Evolutionary conservation across 352 stramenopile species (phyloP).

Genomic region (Chrysophaeum taylorii): DNA sequence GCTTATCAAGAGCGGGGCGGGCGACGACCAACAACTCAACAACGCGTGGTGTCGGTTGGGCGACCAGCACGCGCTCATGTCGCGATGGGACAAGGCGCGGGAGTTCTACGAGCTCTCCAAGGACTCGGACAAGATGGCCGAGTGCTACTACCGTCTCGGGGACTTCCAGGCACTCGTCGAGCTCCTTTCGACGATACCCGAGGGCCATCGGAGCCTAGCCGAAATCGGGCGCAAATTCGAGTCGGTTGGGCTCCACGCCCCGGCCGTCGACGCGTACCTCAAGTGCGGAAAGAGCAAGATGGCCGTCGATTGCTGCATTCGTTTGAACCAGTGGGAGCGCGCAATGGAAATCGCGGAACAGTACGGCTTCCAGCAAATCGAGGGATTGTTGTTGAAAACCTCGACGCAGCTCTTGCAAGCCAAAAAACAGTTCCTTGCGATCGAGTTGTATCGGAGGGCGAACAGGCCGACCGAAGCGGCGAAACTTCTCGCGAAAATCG

Average conservation of each 20-base stretch:
- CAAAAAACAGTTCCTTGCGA: slow-evolving; percentile 59
- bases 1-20: slow-evolving; percentile 40
- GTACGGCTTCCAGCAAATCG: slow-evolving; percentile 82
- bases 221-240: slow-evolving; percentile 74
- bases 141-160: slow-evolving; percentile 77
- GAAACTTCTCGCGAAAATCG: slow-evolving; percentile 70
- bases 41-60: slow-evolving; percentile 74
- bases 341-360: slow-evolving; percentile 74
- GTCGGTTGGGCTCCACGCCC: slow-evolving; percentile 59
- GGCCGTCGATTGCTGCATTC: slow-evolving; percentile 77
- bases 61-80: slow-evolving; percentile 73
- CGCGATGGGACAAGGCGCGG: slow-evolving; percentile 78
- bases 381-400: slow-evolving; percentile 77
- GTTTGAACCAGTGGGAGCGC: slow-evolving; percentile 79
- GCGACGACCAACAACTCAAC: slow-evolving; percentile 57
- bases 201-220: slow-evolving; percentile 57
- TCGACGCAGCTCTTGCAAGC: slow-evolving; percentile 64
- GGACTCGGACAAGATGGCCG: slow-evolving; percentile 57
- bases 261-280: slow-evolving; percentile 67
- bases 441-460: slow-evolving; percentile 78
- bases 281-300: slow-evolving; percentile 75
- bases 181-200: slow-evolving; percentile 64
- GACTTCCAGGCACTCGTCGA: slow-evolving; percentile 71
- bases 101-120: slow-evolving; percentile 73
- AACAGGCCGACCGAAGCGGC: slow-evolving; percentile 79